Evolutionary conservation across 2,329 filamentous ascomycete species (phyloP).

Genomic region (Trichoderma harzianum): DNA sequence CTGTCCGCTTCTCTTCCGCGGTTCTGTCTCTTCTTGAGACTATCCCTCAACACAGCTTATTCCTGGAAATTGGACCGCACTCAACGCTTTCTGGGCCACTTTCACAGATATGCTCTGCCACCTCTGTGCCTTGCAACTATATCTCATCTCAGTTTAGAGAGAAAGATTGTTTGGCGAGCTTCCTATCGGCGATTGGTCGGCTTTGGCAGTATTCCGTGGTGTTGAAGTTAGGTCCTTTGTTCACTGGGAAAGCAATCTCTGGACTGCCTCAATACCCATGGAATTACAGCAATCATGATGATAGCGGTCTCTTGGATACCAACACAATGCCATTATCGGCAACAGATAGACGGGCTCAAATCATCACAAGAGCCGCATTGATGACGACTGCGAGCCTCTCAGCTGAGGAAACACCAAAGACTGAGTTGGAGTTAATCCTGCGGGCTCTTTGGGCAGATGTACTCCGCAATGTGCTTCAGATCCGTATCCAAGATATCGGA

Average conservation of each 20-base stretch:
- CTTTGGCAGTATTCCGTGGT: not conserved
- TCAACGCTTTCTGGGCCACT: conserved; percentile 21
- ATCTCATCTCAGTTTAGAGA: not conserved
- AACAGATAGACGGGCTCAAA: not conserved
- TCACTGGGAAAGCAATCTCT: not conserved
- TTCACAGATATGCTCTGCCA: conserved; percentile 16
- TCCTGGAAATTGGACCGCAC: conserved; percentile 27
- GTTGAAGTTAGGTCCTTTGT: not conserved
- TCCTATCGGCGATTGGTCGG: not conserved
- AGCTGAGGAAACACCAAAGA: not conserved
- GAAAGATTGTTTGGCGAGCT: not conserved
- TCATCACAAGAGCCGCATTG: not conserved
- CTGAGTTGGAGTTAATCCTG: not conserved
- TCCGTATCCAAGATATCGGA: conserved; percentile 14
- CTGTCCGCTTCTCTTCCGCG: conserved; percentile 23
- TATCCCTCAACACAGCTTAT: not conserved
- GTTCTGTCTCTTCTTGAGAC: not conserved
- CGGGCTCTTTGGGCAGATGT: conserved; percentile 9
- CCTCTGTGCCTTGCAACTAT: not conserved
- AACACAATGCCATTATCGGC: not conserved
- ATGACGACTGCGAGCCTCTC: not conserved
- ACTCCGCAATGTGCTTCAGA: not conserved
- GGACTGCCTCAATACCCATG: not conserved
- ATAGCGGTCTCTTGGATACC: not conserved
- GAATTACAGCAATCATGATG: not conserved